A percentile compares a stretch with the other conserved stretches of the same genome.
These are phyloP conservation scores for Madurella mycetomatis DNA, from an alignment of 2,329 filamentous ascomycete genomes.

Conservation along the genomic window DNA sequence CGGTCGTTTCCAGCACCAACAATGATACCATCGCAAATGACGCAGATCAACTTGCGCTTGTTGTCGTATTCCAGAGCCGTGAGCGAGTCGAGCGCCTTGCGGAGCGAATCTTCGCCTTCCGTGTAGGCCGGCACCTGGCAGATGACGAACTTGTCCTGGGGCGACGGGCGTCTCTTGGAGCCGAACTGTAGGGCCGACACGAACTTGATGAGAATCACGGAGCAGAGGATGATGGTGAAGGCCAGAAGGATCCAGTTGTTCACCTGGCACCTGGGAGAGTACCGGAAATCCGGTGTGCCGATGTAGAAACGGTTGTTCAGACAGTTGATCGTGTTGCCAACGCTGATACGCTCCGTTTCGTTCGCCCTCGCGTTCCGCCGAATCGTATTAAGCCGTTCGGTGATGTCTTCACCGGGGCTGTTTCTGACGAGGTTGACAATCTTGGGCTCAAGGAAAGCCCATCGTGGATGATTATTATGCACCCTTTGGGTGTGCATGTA, in stretches of 20 bases:
- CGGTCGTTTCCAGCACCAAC: constrained; percentile 94
- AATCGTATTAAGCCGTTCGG: constrained; percentile 55
- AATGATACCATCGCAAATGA: constrained; percentile 96
- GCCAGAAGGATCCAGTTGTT: constrained; percentile 88
- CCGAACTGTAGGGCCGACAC: constrained; percentile 89
- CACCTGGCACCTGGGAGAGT: constrained; percentile 69
- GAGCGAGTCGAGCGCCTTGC: constrained; percentile 89
- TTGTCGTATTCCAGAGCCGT: constrained; percentile 96
- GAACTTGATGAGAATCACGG: constrained; percentile 83
- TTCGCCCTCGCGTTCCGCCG: constrained; percentile 48
- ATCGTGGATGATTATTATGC: constrained; percentile 51
- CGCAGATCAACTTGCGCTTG: constrained; percentile 93
- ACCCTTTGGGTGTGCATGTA: constrained; percentile 75
- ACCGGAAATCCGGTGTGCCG: constrained; percentile 80
- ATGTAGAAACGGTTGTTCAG: constrained; percentile 79
- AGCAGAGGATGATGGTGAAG: constrained; percentile 78
- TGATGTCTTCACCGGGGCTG: constrained; percentile 78
- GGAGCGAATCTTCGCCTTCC: constrained; percentile 90
- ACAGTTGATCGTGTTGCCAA: constrained; percentile 69
- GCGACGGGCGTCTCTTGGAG: constrained; percentile 79
- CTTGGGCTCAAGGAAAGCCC: constrained; percentile 67
- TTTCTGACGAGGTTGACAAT: constrained; percentile 65
- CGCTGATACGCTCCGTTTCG: constrained; percentile 43
- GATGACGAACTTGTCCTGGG: constrained; percentile 98
- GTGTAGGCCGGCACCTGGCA: constrained; percentile 98